These are phyloP conservation scores for Roridomyces roridus DNA, from an alignment of 768 basidiomycete species.

Conservation along the genomic window DNA sequence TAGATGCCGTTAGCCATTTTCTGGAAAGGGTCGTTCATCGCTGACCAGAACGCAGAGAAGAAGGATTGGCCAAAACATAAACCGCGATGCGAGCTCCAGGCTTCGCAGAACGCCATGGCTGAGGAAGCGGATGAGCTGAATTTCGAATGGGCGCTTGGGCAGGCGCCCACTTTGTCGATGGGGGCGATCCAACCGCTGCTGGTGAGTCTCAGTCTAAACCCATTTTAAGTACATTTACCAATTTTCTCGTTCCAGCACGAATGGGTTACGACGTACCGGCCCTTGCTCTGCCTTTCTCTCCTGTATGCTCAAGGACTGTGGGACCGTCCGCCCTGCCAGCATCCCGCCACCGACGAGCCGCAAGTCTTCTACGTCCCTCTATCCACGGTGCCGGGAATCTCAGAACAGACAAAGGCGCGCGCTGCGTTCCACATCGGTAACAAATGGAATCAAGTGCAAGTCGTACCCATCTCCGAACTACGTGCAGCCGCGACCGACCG, in stretches of 20 bases:
- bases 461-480: constrained; percentile 5
- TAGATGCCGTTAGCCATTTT: neutral
- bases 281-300: constrained; percentile 1
- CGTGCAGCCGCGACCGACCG: neutral
- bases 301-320: constrained; percentile 10
- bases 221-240: neutral
- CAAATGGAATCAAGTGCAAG: too few relatives aligned
- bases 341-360: neutral
- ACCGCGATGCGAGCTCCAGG: constrained; percentile 1
- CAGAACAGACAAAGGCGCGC: constrained; percentile 8
- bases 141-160: neutral
- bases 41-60: neutral
- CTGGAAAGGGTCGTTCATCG: too few relatives aligned
- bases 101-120: neutral
- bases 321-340: neutral
- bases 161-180: neutral
- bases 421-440: constrained; percentile 5
- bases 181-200: neutral
- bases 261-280: constrained; percentile 5
- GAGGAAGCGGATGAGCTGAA: constrained; percentile 1
- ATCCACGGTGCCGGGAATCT: constrained; percentile 3
- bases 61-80: constrained; percentile 18
- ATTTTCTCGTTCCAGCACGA: neutral
- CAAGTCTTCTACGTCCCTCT: constrained; percentile 9
- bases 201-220: neutral